Evolutionary conservation across 2,329 filamentous ascomycete species (phyloP).

Genomic region (Rutstroemia sp.): DNA sequence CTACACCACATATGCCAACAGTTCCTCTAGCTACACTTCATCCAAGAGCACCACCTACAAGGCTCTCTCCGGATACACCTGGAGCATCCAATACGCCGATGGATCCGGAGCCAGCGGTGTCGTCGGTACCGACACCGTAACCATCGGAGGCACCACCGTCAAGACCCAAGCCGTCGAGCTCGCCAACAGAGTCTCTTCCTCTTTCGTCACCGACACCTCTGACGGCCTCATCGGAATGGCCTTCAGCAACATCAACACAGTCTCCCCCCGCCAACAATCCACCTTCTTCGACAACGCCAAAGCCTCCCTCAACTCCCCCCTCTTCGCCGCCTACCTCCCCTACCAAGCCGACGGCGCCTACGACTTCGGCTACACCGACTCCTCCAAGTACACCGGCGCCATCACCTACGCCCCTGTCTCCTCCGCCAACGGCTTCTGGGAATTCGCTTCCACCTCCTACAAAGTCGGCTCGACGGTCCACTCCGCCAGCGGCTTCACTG

Average conservation of each 20-base stretch:
- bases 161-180: conserved; percentile 27
- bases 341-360: conserved; percentile 40
- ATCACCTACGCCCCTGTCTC: conserved; percentile 43
- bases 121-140: conserved; percentile 30
- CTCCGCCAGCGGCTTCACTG: conserved; percentile 30
- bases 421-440: conserved; percentile 45
- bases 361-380: conserved; percentile 49
- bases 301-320: conserved; percentile 28
- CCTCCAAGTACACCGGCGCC: conserved; percentile 41
- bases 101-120: conserved; percentile 29
- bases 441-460: conserved; percentile 13
- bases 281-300: conserved; percentile 30
- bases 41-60: conserved; percentile 23
- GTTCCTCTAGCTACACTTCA: conserved; percentile 16
- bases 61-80: conserved; percentile 20
- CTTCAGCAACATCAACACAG: conserved; percentile 28
- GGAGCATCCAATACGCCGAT: conserved; percentile 31
- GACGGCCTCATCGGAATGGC: conserved; percentile 60
- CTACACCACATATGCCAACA: neutral
- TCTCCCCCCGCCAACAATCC: conserved; percentile 19
- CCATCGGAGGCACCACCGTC: conserved; percentile 27
- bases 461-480: conserved; percentile 33
- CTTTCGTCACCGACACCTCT: conserved; percentile 26
- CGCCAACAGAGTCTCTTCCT: conserved; percentile 24
- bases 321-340: conserved; percentile 50